Evolutionary conservation across 352 stramenopile species (phyloP), one percentile per base, ranked within the genome.

Genomic region (Pythium sukuiense): DNA sequence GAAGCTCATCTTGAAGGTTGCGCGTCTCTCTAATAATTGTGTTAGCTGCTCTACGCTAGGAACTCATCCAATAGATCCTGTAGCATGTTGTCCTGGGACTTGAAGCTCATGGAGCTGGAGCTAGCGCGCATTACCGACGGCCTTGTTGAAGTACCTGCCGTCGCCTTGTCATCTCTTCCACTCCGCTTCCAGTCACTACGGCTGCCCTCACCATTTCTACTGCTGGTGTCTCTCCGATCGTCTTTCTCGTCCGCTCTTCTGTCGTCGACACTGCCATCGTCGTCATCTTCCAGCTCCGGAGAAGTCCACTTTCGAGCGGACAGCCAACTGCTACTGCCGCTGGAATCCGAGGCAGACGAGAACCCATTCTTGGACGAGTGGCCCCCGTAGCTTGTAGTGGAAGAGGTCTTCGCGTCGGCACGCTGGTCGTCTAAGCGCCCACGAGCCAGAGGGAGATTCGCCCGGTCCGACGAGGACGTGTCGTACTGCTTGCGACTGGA

Each of bases 1-100:
- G 20, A 24, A 24, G 20, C 20, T 24, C 20, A 24, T 24, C 20
- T 24, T 24, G 20, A 24, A 24, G 20, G 20, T 24, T 24, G 20
- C 20, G 20, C 20, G 20, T 24, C 20, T 24, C 20, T 24, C 20
- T 24, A 24, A 24, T 24, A 41, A 6, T 41, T 41, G 27, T 41
- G 29, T 29, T 48, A 8, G 24, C 2, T 3, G 6, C n/a, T 11
- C 57, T 39, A 72, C 3, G 71, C 77, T 39, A 90, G 67, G 57
- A 89, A 83, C 58, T 92, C 82, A 61, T 92, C 81, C n/a, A 92
- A 72, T 9, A 94, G 41, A 32, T 92, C 83, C 59, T 92, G 83
- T 0, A 92, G 69, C 41, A 87, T 52, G 30, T 76, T 73, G 61
- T 82, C 80, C 20, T 79, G 67, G n/a, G 61, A 65, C 14, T 55